Conservation (phyloP, 345 rosid species). For the Trapa incisa region DNA sequence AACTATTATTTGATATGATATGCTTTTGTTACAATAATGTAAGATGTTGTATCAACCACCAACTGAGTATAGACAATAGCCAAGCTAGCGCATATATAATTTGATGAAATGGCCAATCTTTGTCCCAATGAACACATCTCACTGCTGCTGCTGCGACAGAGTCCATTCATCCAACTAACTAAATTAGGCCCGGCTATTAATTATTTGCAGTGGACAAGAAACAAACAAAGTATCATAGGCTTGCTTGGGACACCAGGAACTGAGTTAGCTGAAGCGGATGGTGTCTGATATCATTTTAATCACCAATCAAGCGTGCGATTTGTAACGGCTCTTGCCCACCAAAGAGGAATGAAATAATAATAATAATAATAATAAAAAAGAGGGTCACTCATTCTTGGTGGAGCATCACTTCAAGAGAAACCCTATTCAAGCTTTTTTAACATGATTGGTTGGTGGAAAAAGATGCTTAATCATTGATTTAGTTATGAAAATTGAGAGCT, state of each 20-base stretch:
- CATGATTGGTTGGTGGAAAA: too few relatives aligned
- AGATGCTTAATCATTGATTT: not conserved
- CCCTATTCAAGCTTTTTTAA: too few relatives aligned
- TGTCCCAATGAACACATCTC: not conserved
- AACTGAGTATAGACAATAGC: too few relatives aligned
- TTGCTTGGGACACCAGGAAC: constrained; percentile 4
- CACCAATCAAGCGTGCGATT: not conserved
- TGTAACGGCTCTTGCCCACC: not conserved
- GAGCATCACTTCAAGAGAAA: not conserved
- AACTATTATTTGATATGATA: too few relatives aligned
- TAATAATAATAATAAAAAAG: too few relatives aligned
- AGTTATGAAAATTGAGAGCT: not conserved
- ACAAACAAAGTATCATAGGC: not conserved
- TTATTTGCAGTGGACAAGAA: not conserved
- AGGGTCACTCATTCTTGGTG: not conserved
- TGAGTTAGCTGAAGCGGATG: constrained; percentile 1
- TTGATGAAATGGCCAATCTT: too few relatives aligned
- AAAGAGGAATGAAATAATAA: not conserved
- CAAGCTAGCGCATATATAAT: too few relatives aligned
- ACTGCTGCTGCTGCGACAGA: not conserved
- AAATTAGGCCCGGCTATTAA: not conserved
- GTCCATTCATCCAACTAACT: not conserved
- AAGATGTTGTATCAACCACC: too few relatives aligned
- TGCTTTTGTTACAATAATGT: too few relatives aligned
- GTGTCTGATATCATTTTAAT: not conserved